A percentile compares a stretch with the other conserved stretches of the same genome.
phyloP scores from a whole-genome alignment of 2,329 filamentous ascomycete genomes.

The Epicoccum nigrum region DNA sequence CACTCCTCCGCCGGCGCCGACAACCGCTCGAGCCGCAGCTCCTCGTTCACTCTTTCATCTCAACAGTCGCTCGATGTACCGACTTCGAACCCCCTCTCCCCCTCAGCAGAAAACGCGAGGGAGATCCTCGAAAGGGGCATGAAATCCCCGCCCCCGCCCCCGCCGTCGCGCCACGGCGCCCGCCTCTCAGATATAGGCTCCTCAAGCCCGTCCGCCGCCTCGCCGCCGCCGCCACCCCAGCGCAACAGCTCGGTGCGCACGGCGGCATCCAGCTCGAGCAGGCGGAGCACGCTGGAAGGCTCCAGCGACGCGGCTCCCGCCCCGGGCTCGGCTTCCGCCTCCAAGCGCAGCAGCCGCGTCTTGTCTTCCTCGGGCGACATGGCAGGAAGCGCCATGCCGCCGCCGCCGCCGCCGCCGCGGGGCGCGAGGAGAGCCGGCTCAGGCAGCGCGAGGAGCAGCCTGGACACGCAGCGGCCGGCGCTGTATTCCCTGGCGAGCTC shows the following conservation, averaged over 20 bases:
- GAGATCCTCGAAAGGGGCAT: too few relatives aligned
- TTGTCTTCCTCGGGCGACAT: constrained; percentile 37
- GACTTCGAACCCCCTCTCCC: too few relatives aligned
- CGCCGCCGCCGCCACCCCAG: constrained; percentile 36
- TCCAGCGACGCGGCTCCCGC: constrained; percentile 29
- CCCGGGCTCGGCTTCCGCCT: too few relatives aligned
- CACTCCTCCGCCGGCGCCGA: constrained; percentile 31
- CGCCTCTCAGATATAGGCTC: constrained; percentile 29
- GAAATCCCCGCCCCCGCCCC: constrained; percentile 44
- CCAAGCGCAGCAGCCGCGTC: constrained; percentile 33
- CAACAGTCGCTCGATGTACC: constrained; percentile 39
- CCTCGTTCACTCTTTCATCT: constrained; percentile 44
- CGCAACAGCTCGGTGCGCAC: constrained; percentile 29
- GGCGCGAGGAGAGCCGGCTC: constrained; percentile 31
- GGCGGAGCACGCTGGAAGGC: constrained; percentile 34
- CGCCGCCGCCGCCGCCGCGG: constrained; percentile 40
- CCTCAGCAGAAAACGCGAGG: too few relatives aligned
- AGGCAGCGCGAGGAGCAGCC: constrained; percentile 38
- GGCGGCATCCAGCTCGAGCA: constrained; percentile 22
- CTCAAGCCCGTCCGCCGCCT: constrained; percentile 39
- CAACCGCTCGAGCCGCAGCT: constrained; percentile 45
- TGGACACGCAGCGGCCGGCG: constrained; percentile 39
- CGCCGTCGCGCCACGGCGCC: constrained; percentile 42
- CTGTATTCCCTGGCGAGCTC: constrained; percentile 25
- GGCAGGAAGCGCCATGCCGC: constrained; percentile 25